These are phyloP conservation scores for Hansenula sp. DNA, from an alignment of 1,139 yeast genomes.

Conservation along the genomic window DNA sequence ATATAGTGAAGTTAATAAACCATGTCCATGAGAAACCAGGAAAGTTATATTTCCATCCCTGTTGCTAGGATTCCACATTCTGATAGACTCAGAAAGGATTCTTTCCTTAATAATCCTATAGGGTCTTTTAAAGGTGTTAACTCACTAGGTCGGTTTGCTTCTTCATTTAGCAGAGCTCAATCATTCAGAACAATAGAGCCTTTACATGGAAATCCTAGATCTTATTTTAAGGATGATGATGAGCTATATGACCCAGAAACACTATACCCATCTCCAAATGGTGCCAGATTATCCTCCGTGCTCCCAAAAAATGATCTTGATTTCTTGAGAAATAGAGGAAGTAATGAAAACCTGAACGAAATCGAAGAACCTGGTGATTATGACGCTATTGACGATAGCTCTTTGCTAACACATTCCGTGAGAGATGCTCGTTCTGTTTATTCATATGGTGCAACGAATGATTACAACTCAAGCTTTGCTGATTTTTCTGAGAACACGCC, in stretches of 20 bases:
- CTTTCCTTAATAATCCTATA: constrained; percentile 21
- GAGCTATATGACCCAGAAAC: constrained; percentile 70
- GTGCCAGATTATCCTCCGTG: constrained; percentile 61
- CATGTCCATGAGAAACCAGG: background rate
- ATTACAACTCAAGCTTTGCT: constrained; percentile 19
- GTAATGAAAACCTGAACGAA: constrained; percentile 23
- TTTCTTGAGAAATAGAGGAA: constrained; percentile 23
- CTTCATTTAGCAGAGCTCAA: constrained; percentile 76
- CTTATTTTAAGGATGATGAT: constrained; percentile 51
- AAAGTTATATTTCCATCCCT: constrained; percentile 19
- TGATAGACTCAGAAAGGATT: constrained; percentile 6
- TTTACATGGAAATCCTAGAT: constrained; percentile 37
- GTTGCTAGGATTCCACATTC: constrained; percentile 6
- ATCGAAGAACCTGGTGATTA: constrained; percentile 26
- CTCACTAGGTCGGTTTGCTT: constrained; percentile 73
- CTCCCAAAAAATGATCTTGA: constrained; percentile 25
- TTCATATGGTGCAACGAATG: constrained; percentile 24
- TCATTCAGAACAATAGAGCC: constrained; percentile 57
- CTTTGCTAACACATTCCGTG: constrained; percentile 4
- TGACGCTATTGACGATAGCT: constrained; percentile 31
- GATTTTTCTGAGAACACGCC: constrained; percentile 43
- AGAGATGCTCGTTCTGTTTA: constrained; percentile 16
- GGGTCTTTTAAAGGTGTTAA: constrained; percentile 55
- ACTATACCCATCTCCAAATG: constrained; percentile 62
- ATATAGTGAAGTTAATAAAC: too few relatives aligned